These are phyloP conservation scores for Tetraselmis chui DNA, from an alignment of 139 green algal genomes.

Conservation along the genomic window DNA sequence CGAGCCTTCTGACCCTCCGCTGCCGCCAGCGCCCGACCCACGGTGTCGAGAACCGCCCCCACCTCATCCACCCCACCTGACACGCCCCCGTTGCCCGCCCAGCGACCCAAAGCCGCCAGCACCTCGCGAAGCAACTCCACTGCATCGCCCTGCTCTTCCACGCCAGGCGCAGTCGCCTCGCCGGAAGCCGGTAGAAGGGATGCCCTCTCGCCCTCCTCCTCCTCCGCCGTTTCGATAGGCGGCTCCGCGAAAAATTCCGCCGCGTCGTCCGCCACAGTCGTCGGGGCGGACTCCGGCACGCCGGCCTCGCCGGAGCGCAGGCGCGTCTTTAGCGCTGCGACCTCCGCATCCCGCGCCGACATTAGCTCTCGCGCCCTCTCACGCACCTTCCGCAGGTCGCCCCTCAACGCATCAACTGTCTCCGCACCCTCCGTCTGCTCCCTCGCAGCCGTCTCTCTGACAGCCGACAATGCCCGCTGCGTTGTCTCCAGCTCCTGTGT, in stretches of 20 bases:
- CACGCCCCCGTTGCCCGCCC: not conserved
- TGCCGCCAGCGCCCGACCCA: conserved; percentile 2
- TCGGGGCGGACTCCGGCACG: not conserved
- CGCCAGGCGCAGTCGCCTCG: too few species aligned
- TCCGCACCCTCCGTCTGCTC: conserved; percentile 11
- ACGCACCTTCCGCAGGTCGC: not conserved
- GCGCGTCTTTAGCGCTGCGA: conserved; percentile 9
- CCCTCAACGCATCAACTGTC: conserved; percentile 10
- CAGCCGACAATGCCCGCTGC: not conserved
- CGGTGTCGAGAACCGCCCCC: conserved; percentile 5
- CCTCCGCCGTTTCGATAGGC: not conserved
- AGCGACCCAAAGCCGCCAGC: not conserved
- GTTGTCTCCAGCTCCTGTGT: not conserved
- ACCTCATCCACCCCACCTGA: not conserved
- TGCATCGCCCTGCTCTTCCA: not conserved
- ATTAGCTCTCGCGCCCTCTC: not conserved
- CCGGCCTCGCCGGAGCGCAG: not conserved
- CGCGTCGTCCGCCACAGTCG: not conserved
- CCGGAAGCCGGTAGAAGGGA: too few species aligned
- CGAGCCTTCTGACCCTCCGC: conserved; percentile 4
- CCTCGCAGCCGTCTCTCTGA: not conserved
- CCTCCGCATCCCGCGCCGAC: not conserved
- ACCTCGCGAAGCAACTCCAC: not conserved
- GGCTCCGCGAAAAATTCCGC: conserved; percentile 1
- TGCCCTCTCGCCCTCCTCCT: not conserved